Base-by-base conservation (phyloP, 2,329 filamentous ascomycete species). In the Penicillium paneum region DNA sequence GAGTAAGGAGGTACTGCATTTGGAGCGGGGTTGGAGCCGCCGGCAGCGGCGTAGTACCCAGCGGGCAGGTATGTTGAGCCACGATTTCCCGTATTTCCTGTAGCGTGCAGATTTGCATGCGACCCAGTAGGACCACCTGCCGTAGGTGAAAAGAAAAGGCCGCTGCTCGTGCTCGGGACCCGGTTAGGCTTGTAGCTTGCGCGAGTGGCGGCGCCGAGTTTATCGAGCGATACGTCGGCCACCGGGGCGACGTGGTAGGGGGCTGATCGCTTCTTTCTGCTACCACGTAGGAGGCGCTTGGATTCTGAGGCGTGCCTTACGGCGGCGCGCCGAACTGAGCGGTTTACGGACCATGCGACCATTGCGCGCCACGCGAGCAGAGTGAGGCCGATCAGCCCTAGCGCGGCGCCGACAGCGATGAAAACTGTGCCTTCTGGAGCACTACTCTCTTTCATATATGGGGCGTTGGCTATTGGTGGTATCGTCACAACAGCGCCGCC, bases 111-210 rank as follows among this genome's bases (percentile, higher is more conserved):
- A 54, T 83, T 83, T 42, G 75, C 76, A 36, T 79, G 75, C 57
- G 76, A 78, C 54, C 79, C 78, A 8, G 83, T 76, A 36, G 58
- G 56, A 8, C 60, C 60, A 2, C 83, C 84, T 1, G 92, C 92
- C 0, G 94, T 97, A 0, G 94, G 94, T 8, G 91, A 96, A 79
- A 96, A 99, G 82, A 99, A 99, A 15, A 97, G 80, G 58, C 88
- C 90, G 35, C 84, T 84, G 67, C 83, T 88, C 80, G 84, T 26
- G 81, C 84, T 47, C 76, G 76, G 10, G 36, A 65, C 52, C 12
- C 62, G 64, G 10, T 58, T 64, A 58, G 62, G 67, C 54, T 77
- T 70, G 66, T 65, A 68, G 67, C 70, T 70, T 69, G 73, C 66
- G 67, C 72, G 64, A 64, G 58, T 67, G 31, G 57, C 58, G 15